Percentiles rank a stretch among this genome's conserved stretches.
Evolutionary conservation across 164 flowering plant species (phyloP).

Genomic region (Magnolia changhungtana): DNA sequence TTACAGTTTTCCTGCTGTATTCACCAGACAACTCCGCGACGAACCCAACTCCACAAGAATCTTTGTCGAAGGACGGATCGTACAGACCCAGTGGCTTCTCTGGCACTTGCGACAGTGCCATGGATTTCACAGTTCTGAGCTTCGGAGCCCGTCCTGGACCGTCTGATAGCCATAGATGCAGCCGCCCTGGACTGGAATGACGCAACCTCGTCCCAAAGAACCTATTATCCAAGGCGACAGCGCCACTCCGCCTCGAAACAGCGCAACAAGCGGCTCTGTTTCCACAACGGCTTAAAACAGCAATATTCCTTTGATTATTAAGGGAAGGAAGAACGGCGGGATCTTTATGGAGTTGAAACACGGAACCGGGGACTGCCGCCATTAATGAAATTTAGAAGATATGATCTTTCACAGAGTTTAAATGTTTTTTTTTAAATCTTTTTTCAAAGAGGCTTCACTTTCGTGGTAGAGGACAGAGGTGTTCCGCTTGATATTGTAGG

Average conservation of each 20-base stretch:
- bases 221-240: constrained; percentile 24
- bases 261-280: constrained; percentile 22
- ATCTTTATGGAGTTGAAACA: constrained; percentile 28
- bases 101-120: constrained; percentile 71
- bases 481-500: constrained; percentile 45
- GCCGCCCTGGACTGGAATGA: constrained; percentile 32
- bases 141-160: constrained; percentile 64
- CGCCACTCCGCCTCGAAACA: constrained; percentile 10
- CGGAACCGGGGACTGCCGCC: constrained; percentile 42
- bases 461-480: too few species aligned
- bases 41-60: constrained; percentile 98
- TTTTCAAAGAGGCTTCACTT: too few species aligned
- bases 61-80: constrained; percentile 87
- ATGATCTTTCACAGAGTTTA: constrained; percentile 17
- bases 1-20: constrained; percentile 80
- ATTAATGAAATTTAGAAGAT: constrained; percentile 13
- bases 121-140: constrained; percentile 48
- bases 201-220: constrained; percentile 48
- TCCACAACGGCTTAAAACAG: constrained; percentile 18
- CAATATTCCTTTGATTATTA: constrained; percentile 24
- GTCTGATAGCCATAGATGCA: constrained; percentile 62
- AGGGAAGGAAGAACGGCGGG: constrained; percentile 17
- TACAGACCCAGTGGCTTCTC: constrained; percentile 95
- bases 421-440: too few species aligned
- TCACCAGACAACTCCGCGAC: constrained; percentile 97